Base-by-base conservation (phyloP, 495 filamentous ascomycete species). In the Penicillium antarcticum region DNA sequence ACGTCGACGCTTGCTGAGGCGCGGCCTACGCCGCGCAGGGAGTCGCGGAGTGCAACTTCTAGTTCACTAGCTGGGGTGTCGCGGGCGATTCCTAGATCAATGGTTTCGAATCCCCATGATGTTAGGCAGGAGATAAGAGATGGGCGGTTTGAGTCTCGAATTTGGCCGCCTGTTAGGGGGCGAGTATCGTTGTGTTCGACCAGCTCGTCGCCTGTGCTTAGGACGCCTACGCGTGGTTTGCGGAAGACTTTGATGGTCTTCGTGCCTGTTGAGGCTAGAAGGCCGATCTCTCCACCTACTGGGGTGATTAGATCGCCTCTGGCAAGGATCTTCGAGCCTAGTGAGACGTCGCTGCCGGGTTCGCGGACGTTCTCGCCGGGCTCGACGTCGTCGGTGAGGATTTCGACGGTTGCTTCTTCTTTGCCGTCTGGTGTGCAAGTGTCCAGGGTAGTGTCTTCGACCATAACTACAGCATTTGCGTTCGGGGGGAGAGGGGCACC, bases 181-280 rank as follows among this genome's bases (percentile, higher is more conserved):
- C 80, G 80, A 0, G 80, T 80, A 46, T 82, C 74, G 43, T 87
- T 77, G 59, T 92, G 87, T 45, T 84, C 77, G 0, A 97, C 88
- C 34, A 98, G 87, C 67, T 97, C 94, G 62, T 97, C 94, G 2
- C 94, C 94, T 3, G 95, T 98, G 48, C 92, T 97, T 13, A 98
- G 69, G 1, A 98, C 85, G 16, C 91, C 95, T 5, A 98, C 77
- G 1, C 86, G 71, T 2, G 92, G 94, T 49, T 84, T 86, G 40
- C 77, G 78, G 72, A 88, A 97, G 11, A 90, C 80, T 11, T 74
- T 70, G n/a, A 96, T 87, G 43, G 87, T 80, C 6, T 71, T 66
- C 11, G 81, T 83, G 1, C 95, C 94, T 4, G 95, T 89, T 3
- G 91, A 89, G 13, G 91, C 91, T 2, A 98, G 75, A 2, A 97